Conservation (phyloP, 2,329 filamentous ascomycete species). For the Fusarium sp. region DNA sequence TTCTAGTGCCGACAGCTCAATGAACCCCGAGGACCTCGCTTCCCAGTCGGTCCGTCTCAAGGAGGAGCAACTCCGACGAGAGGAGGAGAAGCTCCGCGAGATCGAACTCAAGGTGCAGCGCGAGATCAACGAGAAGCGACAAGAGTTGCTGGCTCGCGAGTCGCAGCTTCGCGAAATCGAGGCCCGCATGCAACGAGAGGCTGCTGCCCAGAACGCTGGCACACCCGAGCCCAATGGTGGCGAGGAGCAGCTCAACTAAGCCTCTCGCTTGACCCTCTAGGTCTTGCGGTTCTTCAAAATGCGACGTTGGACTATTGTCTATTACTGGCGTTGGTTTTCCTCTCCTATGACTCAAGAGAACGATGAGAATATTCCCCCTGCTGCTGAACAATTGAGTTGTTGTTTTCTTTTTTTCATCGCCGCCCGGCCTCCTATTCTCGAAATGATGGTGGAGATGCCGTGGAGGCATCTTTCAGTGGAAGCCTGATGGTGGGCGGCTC, state of each 20-base stretch:
- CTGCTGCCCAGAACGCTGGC: slow-evolving; percentile 63
- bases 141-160: slow-evolving; percentile 96
- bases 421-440: slow-evolving; percentile 46
- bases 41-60: slow-evolving; percentile 98
- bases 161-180: slow-evolving; percentile 99
- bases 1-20: slow-evolving; percentile 75
- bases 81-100: slow-evolving; percentile 99
- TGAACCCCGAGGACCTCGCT: slow-evolving; percentile 97
- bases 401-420: slow-evolving; percentile 52
- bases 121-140: slow-evolving; percentile 99
- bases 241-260: slow-evolving; percentile 63
- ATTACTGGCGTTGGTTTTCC: slow-evolving; percentile 63
- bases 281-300: slow-evolving; percentile 51
- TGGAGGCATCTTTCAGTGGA: slow-evolving; percentile 14
- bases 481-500: slow-evolving; percentile 29
- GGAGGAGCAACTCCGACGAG: slow-evolving; percentile 98
- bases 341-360: slow-evolving; percentile 57
- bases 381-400: slow-evolving; percentile 54
- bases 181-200: slow-evolving; percentile 93
- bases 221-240: slow-evolving; percentile 66
- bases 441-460: slow-evolving; percentile 44
- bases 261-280: slow-evolving; percentile 45
- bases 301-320: slow-evolving; percentile 60
- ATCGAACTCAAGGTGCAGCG: slow-evolving; percentile 99
- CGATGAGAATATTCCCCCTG: slow-evolving; percentile 58